phyloP scores from a whole-genome alignment of 768 basidiomycete genomes.

The Tulasnella sp. region DNA sequence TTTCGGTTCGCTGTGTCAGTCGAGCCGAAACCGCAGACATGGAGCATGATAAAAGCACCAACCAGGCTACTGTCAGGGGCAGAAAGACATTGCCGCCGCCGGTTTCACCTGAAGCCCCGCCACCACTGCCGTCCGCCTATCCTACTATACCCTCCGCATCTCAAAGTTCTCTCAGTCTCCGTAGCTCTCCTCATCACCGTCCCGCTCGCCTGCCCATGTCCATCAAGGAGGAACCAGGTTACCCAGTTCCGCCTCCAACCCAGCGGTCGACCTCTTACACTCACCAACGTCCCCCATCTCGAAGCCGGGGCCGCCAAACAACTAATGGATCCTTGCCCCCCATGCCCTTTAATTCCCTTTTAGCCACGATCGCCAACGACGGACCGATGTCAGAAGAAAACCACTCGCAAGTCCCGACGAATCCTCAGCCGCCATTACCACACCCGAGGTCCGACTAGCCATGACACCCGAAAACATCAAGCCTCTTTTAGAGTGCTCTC shows the following conservation, averaged over 20 bases:
- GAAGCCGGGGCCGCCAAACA: slow-evolving; percentile 3
- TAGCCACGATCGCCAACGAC: neutral
- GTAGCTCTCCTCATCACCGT: slow-evolving; percentile 15
- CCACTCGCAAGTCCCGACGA: neutral
- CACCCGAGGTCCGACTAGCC: slow-evolving; percentile 54
- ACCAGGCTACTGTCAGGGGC: slow-evolving; percentile 44
- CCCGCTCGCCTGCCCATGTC: neutral
- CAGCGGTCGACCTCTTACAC: neutral
- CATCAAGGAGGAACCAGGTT: slow-evolving; percentile 16
- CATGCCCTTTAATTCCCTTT: slow-evolving; percentile 1
- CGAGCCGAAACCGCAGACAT: neutral
- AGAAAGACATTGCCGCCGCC: slow-evolving; percentile 13
- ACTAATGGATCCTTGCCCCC: neutral
- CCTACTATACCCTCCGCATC: slow-evolving; percentile 1
- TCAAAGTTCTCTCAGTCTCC: slow-evolving; percentile 26
- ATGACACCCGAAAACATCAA: slow-evolving; percentile 87
- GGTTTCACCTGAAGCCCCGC: neutral
- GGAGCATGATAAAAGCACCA: slow-evolving; percentile 1
- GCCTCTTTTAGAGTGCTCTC: slow-evolving; percentile 75
- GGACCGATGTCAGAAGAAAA: neutral
- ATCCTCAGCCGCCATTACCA: slow-evolving; percentile 1
- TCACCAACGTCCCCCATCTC: neutral
- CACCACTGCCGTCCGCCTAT: neutral
- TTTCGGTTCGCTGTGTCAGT: slow-evolving; percentile 34
- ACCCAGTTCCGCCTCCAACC: neutral